phyloP scores from a whole-genome alignment of 495 filamentous ascomycete species.

The Evansstolkia leycettana region DNA sequence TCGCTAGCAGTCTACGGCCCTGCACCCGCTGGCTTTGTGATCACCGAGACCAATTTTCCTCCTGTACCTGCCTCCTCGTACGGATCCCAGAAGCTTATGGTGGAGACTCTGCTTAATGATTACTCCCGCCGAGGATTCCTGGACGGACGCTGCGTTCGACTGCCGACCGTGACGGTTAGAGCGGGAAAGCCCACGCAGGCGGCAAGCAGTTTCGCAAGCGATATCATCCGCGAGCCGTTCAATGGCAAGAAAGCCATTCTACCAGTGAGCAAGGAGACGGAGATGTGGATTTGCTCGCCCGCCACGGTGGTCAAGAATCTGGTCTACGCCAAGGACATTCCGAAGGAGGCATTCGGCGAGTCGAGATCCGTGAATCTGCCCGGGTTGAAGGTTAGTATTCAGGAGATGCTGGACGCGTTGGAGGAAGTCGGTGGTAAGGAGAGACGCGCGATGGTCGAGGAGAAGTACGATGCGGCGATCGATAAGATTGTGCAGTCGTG shows the following conservation, averaged over 20 bases:
- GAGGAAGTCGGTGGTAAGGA: conserved; percentile 59
- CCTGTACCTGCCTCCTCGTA: conserved; percentile 62
- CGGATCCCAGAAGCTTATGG: conserved; percentile 68
- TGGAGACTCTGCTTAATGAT: conserved; percentile 64
- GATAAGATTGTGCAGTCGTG: conserved; percentile 66
- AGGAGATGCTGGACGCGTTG: conserved; percentile 66
- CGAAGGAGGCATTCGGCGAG: conserved; percentile 38
- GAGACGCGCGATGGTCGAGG: conserved; percentile 47
- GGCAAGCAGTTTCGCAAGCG: conserved; percentile 60
- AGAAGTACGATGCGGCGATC: conserved; percentile 50
- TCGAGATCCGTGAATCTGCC: conserved; percentile 60
- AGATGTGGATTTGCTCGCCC: conserved; percentile 57
- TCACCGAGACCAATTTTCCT: conserved; percentile 43
- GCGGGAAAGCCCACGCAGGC: conserved; percentile 66
- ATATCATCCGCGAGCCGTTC: conserved; percentile 58
- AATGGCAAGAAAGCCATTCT: conserved; percentile 52
- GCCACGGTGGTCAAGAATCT: conserved; percentile 59
- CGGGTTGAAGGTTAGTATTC: conserved; percentile 55
- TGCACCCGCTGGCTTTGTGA: conserved; percentile 28
- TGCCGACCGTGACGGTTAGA: conserved; percentile 65
- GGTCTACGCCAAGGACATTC: conserved; percentile 46
- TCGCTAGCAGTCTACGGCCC: conserved; percentile 52
- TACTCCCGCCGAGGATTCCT: conserved; percentile 59
- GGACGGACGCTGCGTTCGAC: conserved; percentile 52
- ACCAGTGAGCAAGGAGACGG: conserved; percentile 41